A percentile compares a stretch with the other conserved stretches of the same genome.
These are phyloP conservation scores for Arabidopsis suecica DNA, from an alignment of 345 rosid genomes.

Conservation along the genomic window DNA sequence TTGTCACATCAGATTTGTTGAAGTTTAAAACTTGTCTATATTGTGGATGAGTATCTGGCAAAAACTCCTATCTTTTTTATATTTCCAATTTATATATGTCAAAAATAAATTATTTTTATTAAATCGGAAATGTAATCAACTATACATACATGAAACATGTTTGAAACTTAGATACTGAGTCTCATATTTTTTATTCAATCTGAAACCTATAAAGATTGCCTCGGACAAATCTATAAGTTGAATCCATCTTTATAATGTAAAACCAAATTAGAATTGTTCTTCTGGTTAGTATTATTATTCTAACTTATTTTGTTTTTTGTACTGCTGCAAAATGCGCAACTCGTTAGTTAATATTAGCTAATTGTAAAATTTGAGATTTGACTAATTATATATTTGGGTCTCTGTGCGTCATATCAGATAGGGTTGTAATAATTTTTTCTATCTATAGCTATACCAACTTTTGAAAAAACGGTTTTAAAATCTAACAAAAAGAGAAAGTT, in stretches of 20 bases:
- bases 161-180: conserved; percentile 11
- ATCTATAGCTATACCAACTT: conserved; percentile 29
- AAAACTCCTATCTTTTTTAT: conserved; percentile 9
- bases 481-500: background rate
- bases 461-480: conserved; percentile 12
- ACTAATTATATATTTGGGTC: conserved; percentile 3
- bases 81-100: background rate
- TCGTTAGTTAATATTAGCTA: conserved; percentile 4
- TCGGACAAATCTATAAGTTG: background rate
- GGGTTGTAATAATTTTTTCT: conserved; percentile 13
- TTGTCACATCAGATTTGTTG: conserved; percentile 38
- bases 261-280: background rate
- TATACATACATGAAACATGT: background rate
- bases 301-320: background rate
- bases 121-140: background rate
- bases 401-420: conserved; percentile 15
- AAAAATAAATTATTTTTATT: background rate
- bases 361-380: conserved; percentile 1
- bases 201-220: background rate
- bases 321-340: conserved; percentile 1
- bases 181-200: background rate
- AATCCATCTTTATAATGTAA: background rate
- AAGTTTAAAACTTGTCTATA: conserved; percentile 25
- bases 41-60: conserved; percentile 29
- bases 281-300: background rate